Percentiles rank a stretch among this genome's conserved stretches.
These are phyloP conservation scores for Didymosphaeria variabile DNA, from an alignment of 2,329 filamentous ascomycete genomes.

Conservation along the genomic window DNA sequence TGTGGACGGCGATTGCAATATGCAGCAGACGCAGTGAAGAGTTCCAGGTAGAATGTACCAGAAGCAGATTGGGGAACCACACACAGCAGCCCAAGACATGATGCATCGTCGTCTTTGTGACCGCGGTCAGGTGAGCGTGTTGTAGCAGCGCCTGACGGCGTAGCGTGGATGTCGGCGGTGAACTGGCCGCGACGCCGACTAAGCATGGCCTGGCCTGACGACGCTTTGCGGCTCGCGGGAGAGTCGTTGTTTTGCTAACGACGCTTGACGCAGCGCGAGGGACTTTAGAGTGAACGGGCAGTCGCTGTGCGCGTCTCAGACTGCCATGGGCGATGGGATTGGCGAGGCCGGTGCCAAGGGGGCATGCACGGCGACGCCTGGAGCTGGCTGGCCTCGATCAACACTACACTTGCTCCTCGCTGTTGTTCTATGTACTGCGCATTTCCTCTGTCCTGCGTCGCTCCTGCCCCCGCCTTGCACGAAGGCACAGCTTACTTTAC, in stretches of 20 bases:
- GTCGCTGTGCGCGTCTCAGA: constrained; percentile 3
- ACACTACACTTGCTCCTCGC: background rate
- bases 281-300: background rate
- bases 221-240: background rate
- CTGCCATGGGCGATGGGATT: constrained; percentile 4
- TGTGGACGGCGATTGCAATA: constrained; percentile 11
- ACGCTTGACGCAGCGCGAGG: constrained; percentile 12
- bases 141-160: constrained; percentile 3
- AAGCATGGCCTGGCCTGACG: background rate
- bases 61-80: background rate
- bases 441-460: background rate
- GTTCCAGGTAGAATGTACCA: background rate
- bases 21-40: background rate
- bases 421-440: background rate
- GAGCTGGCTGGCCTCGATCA: background rate
- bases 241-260: constrained; percentile 7
- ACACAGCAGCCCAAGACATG: background rate
- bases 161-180: constrained; percentile 9
- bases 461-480: constrained; percentile 1
- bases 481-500: background rate
- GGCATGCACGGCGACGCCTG: background rate
- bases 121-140: background rate
- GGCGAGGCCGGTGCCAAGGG: constrained; percentile 8
- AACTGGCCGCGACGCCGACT: constrained; percentile 14
- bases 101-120: background rate